These are phyloP conservation scores for Colletotrichum tropicicola DNA, from an alignment of 2,329 filamentous ascomycete genomes.

Conservation along the genomic window DNA sequence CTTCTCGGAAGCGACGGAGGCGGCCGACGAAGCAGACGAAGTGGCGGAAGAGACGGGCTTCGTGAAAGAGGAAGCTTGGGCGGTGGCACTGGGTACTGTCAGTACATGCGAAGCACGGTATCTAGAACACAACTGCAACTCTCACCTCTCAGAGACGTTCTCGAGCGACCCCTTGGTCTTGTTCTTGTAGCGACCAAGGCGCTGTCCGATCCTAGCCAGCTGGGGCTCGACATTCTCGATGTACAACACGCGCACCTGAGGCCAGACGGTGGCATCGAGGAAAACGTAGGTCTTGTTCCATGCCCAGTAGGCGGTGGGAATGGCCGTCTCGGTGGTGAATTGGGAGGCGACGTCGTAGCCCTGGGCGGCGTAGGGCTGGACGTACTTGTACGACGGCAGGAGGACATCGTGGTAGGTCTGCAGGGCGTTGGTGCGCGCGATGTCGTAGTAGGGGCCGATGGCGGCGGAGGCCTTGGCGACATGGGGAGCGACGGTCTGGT, in stretches of 20 bases:
- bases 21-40: constrained; percentile 32
- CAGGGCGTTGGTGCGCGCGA: constrained; percentile 68
- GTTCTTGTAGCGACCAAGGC: constrained; percentile 79
- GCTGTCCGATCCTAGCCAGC: constrained; percentile 88
- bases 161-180: constrained; percentile 45
- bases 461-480: constrained; percentile 68
- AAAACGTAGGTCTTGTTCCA: constrained; percentile 77
- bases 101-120: background rate
- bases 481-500: constrained; percentile 76
- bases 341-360: constrained; percentile 73
- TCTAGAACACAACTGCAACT: background rate
- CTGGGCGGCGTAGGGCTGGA: constrained; percentile 77
- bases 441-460: constrained; percentile 77
- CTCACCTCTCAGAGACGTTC: constrained; percentile 43
- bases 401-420: constrained; percentile 78
- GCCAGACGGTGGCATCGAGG: constrained; percentile 81
- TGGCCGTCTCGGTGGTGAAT: constrained; percentile 73
- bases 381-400: constrained; percentile 78
- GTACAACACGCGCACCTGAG: constrained; percentile 82
- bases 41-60: constrained; percentile 44
- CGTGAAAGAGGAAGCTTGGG: constrained; percentile 50
- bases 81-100: constrained; percentile 8
- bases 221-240: constrained; percentile 95
- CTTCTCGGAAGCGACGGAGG: constrained; percentile 32
- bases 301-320: constrained; percentile 77